phyloP scores from a whole-genome alignment of 352 stramenopile genomes.

The Phytophthora foliorum region DNA sequence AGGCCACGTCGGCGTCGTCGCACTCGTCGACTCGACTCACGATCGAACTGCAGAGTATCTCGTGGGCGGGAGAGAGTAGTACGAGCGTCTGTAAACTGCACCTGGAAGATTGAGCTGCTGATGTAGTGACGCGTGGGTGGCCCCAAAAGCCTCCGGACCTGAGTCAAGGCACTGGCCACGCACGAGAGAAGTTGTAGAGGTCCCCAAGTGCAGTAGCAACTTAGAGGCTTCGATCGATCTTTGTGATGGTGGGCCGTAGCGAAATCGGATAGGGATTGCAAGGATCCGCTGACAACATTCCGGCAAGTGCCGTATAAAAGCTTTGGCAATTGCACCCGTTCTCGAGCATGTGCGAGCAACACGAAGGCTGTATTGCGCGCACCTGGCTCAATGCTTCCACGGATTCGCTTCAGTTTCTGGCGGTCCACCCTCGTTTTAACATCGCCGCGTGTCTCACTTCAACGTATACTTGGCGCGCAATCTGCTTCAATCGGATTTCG shows the following conservation, averaged over 20 bases:
- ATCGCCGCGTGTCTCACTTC: constrained; percentile 6
- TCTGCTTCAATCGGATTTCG: constrained; percentile 16
- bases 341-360: not conserved
- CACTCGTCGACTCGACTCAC: constrained; percentile 27
- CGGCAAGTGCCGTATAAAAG: not conserved
- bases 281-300: not conserved
- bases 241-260: not conserved
- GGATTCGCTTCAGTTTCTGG: not conserved
- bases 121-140: not conserved
- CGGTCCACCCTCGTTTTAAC: not conserved
- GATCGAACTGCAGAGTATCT: constrained; percentile 42
- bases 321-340: not conserved
- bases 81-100: constrained; percentile 30
- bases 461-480: constrained; percentile 28
- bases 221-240: not conserved
- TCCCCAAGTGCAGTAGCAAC: not conserved
- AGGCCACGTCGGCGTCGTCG: constrained; percentile 33
- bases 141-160: no score
- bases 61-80: constrained; percentile 37
- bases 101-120: constrained; percentile 22
- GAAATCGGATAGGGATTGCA: not conserved
- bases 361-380: no score
- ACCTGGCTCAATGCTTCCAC: not conserved
- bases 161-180: not conserved
- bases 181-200: not conserved